Evolutionary conservation across 2,329 filamentous ascomycete species (phyloP).

Genomic region (Fusarium mexicanum): DNA sequence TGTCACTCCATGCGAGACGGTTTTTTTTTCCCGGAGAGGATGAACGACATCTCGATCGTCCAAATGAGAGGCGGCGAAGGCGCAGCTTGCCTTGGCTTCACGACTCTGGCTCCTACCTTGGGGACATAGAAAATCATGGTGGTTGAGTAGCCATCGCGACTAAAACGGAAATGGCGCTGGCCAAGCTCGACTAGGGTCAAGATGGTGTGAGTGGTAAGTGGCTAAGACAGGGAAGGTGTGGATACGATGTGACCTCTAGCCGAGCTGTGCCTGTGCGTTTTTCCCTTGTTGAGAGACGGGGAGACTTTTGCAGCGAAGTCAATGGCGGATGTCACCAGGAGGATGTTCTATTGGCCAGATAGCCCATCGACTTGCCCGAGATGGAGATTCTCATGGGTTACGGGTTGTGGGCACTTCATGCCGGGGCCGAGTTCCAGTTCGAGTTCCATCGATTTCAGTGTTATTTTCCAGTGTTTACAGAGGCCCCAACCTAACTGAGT

Average conservation of each 20-base stretch:
- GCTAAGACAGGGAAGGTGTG: constrained; percentile 25
- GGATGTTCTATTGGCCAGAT: constrained; percentile 16
- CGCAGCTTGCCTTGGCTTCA: not conserved
- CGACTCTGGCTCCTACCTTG: not conserved
- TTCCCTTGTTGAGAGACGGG: constrained; percentile 28
- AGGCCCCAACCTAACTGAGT: not conserved
- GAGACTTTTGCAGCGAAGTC: constrained; percentile 29
- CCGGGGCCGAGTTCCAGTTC: constrained; percentile 30
- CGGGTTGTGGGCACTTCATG: constrained; percentile 32
- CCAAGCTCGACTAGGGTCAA: constrained; percentile 23
- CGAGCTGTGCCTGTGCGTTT: constrained; percentile 33
- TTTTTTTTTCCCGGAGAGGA: not conserved
- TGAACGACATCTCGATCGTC: not conserved
- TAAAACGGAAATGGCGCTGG: constrained; percentile 36
- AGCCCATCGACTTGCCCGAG: not conserved
- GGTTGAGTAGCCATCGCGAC: constrained; percentile 35
- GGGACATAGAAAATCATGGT: constrained; percentile 24
- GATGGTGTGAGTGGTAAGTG: constrained; percentile 36
- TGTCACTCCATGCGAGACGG: not conserved
- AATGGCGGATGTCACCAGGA: constrained; percentile 21
- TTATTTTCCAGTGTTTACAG: not conserved
- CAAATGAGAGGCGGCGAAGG: not conserved
- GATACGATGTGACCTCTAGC: constrained; percentile 31
- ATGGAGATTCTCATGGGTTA: constrained; percentile 11
- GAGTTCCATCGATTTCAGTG: constrained; percentile 21